Base-by-base conservation (phyloP, 257 asterid species). In the Buddleja alternifolia region DNA sequence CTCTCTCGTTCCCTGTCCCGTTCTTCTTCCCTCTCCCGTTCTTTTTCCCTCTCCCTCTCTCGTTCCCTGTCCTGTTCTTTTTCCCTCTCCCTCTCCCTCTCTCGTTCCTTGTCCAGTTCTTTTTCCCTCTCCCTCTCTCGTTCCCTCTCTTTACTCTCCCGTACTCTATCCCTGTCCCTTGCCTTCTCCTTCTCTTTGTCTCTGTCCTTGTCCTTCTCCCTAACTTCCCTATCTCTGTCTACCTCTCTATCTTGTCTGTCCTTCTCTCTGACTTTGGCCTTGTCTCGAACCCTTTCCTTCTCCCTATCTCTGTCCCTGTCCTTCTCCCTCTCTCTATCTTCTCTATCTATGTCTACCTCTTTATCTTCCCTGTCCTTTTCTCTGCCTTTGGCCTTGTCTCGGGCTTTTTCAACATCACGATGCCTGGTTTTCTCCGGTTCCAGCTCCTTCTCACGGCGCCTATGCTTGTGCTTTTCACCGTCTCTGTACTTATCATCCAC, bases 381-480 rank as follows among this genome's bases (percentile, higher is more conserved):
- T 75, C 72, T 67, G 39, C 66, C 37, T 55, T 65, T 80, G 52
- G 55, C 67, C 78, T 73, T 76, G 16, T 63, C 81, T 48, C 77
- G 75, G 11, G 32, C 36, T 63, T 70, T 70, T 47, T 72, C 85
- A 24, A 71, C 82, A 8, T 82, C 82, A 10, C 65, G 80, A 72
- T 66, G 70, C 77, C 60, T 71, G 40, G 45, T 40, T 50, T 60
- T 79, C 25, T 71, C 82, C 34, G 60, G 71, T 12, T 75, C 85
- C 7, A 52, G 73, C 10, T 82, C 88, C 80, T 73, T 82, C 5
- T 82, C 85, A 2, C 83, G 85, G 19, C 76, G 87, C 85, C 72
- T 85, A 59, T 77, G 74, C 77, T 69, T 79, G 77, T 78, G 86
- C 73, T 72, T 82, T 37, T 82, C 86, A 45, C 69, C 76, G 7